These are phyloP conservation scores for Laburnicola sp. DNA, from an alignment of 2,329 filamentous ascomycete genomes.

Conservation along the genomic window DNA sequence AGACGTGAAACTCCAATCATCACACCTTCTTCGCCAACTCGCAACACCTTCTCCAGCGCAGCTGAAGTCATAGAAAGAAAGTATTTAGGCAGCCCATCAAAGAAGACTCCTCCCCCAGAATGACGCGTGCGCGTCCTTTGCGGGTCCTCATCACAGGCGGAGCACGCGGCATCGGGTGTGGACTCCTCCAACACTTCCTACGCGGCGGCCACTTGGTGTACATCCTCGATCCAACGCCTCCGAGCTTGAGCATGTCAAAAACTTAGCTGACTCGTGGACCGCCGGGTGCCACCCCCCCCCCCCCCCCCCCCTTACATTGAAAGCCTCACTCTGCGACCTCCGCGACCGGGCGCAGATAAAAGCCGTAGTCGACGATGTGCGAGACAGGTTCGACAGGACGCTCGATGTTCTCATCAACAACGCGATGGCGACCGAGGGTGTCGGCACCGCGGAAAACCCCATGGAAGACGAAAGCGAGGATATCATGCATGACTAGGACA, in stretches of 20 bases:
- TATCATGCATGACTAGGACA: slow-evolving; percentile 40
- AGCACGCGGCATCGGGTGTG: slow-evolving; percentile 52
- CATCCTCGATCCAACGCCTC: slow-evolving; percentile 50
- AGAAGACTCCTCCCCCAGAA: not conserved
- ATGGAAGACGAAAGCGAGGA: slow-evolving; percentile 39
- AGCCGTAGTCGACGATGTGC: slow-evolving; percentile 41
- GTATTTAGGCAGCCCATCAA: no score
- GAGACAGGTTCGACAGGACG: slow-evolving; percentile 39
- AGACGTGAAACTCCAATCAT: no score
- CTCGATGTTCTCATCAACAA: slow-evolving; percentile 44
- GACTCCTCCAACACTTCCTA: slow-evolving; percentile 50
- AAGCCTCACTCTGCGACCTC: slow-evolving; percentile 44
- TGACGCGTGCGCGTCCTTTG: slow-evolving; percentile 13
- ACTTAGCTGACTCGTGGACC: slow-evolving; percentile 33
- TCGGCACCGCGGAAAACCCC: slow-evolving; percentile 24
- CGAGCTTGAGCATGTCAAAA: slow-evolving; percentile 45
- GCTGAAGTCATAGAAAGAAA: not conserved
- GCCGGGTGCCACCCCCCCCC: no score
- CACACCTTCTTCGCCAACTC: no score
- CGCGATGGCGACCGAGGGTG: slow-evolving; percentile 36
- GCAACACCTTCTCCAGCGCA: not conserved
- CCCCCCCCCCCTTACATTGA: slow-evolving; percentile 17
- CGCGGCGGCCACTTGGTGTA: slow-evolving; percentile 50
- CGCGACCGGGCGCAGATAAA: slow-evolving; percentile 45
- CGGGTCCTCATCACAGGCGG: slow-evolving; percentile 49